phyloP scores from a whole-genome alignment of 2,329 filamentous ascomycete genomes.

The Fusarium caatingaense region DNA sequence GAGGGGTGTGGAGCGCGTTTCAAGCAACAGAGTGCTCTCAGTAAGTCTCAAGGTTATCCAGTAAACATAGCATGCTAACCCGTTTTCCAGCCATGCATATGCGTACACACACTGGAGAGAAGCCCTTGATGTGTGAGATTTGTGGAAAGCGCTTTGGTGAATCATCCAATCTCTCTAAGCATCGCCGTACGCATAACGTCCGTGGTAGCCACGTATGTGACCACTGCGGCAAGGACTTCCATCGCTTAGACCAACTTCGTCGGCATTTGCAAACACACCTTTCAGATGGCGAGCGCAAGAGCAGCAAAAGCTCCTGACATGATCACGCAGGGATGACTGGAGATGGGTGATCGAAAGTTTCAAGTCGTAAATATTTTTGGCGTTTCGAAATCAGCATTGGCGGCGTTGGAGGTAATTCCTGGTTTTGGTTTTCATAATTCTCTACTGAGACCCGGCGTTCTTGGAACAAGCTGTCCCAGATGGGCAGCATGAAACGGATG shows the following conservation, averaged over 20 bases:
- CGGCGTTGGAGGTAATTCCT: slow-evolving; percentile 25
- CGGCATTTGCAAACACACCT: slow-evolving; percentile 60
- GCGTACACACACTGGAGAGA: slow-evolving; percentile 73
- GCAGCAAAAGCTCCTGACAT: slow-evolving; percentile 30
- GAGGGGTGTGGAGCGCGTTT: slow-evolving; percentile 67
- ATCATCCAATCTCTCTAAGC: slow-evolving; percentile 75
- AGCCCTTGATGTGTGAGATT: slow-evolving; percentile 68
- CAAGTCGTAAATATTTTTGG: slow-evolving; percentile 9
- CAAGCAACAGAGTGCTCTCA: slow-evolving; percentile 74
- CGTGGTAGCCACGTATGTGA: slow-evolving; percentile 64
- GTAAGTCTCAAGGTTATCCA: slow-evolving; percentile 55
- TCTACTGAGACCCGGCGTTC: slow-evolving; percentile 18
- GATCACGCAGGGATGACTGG: background rate
- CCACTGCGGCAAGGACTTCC: slow-evolving; percentile 67
- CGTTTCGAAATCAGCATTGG: slow-evolving; percentile 20
- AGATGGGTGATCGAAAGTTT: background rate
- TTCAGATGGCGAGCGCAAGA: slow-evolving; percentile 31
- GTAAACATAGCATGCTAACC: slow-evolving; percentile 30
- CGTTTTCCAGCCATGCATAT: slow-evolving; percentile 69
- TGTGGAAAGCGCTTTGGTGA: slow-evolving; percentile 72
- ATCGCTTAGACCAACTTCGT: slow-evolving; percentile 69
- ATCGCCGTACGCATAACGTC: slow-evolving; percentile 69
- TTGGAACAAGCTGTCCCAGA: slow-evolving; percentile 13
- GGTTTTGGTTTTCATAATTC: slow-evolving; percentile 10
- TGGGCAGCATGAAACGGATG: slow-evolving; percentile 15